These are phyloP conservation scores for Epichloe amarillans DNA, from an alignment of 2,329 filamentous ascomycete genomes.

Conservation along the genomic window DNA sequence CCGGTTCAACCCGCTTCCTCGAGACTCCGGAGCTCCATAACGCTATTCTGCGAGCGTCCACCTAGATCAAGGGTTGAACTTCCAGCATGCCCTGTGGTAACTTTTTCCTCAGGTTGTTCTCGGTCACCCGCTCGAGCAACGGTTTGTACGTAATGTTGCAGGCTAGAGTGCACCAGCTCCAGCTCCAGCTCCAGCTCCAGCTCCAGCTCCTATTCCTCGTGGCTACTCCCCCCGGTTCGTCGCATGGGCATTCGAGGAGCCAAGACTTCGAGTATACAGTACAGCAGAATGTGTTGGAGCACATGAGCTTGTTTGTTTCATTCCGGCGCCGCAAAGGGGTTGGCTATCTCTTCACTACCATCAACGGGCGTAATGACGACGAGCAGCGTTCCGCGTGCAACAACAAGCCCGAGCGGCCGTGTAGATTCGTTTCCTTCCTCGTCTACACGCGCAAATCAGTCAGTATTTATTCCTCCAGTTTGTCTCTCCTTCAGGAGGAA, in stretches of 20 bases:
- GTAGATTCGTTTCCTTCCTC: conserved; percentile 82
- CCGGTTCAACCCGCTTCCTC: neutral
- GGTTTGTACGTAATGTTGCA: neutral
- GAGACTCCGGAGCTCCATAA: neutral
- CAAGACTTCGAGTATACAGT: neutral
- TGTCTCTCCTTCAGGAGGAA: no score
- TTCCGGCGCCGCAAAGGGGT: conserved; percentile 64
- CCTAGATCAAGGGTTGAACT: neutral
- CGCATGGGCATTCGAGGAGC: neutral
- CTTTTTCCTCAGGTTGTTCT: no score
- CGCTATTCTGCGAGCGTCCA: neutral
- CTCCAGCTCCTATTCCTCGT: no score
- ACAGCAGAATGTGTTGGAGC: neutral
- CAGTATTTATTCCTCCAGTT: no score
- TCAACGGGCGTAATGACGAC: conserved; percentile 88
- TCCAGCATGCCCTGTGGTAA: neutral
- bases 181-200: no score
- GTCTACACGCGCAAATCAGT: conserved; percentile 39
- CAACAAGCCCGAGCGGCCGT: conserved; percentile 70
- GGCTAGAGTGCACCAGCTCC: no score
- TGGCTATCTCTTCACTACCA: conserved; percentile 89
- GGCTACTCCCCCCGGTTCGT: no score
- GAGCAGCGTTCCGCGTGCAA: conserved; percentile 81
- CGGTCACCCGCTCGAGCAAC: no score
- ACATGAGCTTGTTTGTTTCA: neutral